Evolutionary conservation across 208 protist genomes (phyloP).

Genomic region (Naegleria lovaniensis): DNA sequence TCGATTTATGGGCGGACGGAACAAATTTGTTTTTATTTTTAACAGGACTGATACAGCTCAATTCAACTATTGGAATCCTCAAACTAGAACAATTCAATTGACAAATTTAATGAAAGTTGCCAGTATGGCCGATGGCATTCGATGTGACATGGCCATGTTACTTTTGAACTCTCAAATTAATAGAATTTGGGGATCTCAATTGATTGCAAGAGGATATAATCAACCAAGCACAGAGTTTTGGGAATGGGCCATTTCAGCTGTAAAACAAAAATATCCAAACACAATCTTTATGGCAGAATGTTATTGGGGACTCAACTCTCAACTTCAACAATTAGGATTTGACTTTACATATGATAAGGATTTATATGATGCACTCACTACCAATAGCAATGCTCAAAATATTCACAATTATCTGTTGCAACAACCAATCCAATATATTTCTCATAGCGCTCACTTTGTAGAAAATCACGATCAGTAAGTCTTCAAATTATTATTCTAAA

Average conservation of each 20-base stretch:
- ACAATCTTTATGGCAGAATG: constrained; percentile 55
- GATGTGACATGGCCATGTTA: constrained; percentile 65
- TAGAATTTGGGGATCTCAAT: constrained; percentile 44
- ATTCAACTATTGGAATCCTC: constrained; percentile 35
- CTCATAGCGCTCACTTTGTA: constrained; percentile 39
- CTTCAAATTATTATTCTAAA: constrained; percentile 18
- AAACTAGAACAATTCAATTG: constrained; percentile 31
- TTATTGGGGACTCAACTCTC: constrained; percentile 42
- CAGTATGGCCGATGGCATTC: constrained; percentile 47
- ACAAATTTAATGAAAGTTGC: constrained; percentile 41
- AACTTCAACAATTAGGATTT: constrained; percentile 52
- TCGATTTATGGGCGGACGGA: too few species aligned
- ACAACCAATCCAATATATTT: constrained; percentile 24
- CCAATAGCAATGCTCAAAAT: constrained; percentile 37
- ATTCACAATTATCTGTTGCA: constrained; percentile 30
- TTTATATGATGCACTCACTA: constrained; percentile 46
- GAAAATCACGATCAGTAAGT: constrained; percentile 41
- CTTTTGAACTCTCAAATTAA: constrained; percentile 52
- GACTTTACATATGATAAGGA: constrained; percentile 64
- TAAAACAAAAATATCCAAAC: constrained; percentile 49
- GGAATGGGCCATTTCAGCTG: constrained; percentile 44
- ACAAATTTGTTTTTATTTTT: background rate
- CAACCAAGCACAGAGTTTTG: constrained; percentile 54
- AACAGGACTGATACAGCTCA: constrained; percentile 52
- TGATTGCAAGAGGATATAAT: constrained; percentile 42